Conservation (phyloP, 2,329 filamentous ascomycete genomes). For the Xenoacremonium recifei region DNA sequence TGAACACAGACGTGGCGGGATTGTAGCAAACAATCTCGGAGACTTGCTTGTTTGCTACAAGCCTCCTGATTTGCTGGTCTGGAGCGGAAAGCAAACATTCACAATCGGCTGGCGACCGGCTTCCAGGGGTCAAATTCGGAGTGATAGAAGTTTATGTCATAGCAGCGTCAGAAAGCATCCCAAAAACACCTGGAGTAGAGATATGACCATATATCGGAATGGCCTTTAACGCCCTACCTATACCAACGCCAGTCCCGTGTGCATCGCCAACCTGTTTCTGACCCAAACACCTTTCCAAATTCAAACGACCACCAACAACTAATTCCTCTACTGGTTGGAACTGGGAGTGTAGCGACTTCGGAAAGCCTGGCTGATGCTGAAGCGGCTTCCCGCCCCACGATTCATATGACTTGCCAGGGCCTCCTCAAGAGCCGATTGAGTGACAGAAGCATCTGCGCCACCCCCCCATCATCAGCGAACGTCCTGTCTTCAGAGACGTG, state of each 20-base stretch:
- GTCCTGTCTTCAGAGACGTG: constrained; percentile 1
- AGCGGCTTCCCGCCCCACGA: constrained; percentile 40
- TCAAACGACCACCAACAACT: constrained; percentile 6
- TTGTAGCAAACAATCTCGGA: too few relatives aligned
- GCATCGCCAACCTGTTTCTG: constrained; percentile 13
- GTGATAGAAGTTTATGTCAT: too few relatives aligned
- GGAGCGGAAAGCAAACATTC: too few relatives aligned
- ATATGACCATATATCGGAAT: too few relatives aligned
- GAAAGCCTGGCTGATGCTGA: constrained; percentile 69
- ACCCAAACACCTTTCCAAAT: constrained; percentile 20
- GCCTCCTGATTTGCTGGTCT: too few relatives aligned
- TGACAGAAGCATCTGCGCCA: constrained; percentile 69
- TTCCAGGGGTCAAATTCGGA: too few relatives aligned
- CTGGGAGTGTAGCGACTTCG: constrained; percentile 57
- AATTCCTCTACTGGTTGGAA: constrained; percentile 26
- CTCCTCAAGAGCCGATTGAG: constrained; percentile 77
- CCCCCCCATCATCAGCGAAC: constrained; percentile 37
- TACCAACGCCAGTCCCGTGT: constrained; percentile 23
- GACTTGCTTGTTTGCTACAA: too few relatives aligned
- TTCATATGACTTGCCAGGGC: constrained; percentile 60
- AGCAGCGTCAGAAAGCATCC: too few relatives aligned
- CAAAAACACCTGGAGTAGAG: too few relatives aligned
- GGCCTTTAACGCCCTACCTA: too few relatives aligned
- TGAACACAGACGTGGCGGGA: too few relatives aligned
- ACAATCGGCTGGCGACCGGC: too few relatives aligned